Conservation (phyloP, 2,329 filamentous ascomycete genomes). For the Penicillium sp. region DNA sequence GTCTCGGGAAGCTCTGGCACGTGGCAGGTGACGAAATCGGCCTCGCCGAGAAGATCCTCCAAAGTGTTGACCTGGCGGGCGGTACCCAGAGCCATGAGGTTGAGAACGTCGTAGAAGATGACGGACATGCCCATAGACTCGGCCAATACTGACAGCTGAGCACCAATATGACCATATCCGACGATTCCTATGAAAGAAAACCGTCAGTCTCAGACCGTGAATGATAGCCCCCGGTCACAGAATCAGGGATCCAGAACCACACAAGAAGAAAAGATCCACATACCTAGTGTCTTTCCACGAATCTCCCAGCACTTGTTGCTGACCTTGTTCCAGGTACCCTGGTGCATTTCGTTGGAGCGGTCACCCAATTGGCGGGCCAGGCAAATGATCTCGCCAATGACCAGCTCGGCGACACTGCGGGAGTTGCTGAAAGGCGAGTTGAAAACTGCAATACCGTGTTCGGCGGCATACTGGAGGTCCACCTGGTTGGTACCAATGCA, state of each 20-base stretch:
- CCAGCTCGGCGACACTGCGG: slow-evolving; percentile 91
- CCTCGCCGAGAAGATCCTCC: slow-evolving; percentile 73
- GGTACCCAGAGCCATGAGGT: slow-evolving; percentile 91
- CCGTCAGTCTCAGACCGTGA: slow-evolving; percentile 21
- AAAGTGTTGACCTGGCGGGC: slow-evolving; percentile 81
- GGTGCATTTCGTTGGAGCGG: slow-evolving; percentile 91
- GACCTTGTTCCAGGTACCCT: slow-evolving; percentile 97
- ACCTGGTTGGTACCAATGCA: slow-evolving; percentile 86
- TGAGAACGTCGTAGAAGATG: slow-evolving; percentile 95
- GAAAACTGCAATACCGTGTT: slow-evolving; percentile 85
- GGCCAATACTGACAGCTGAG: slow-evolving; percentile 91
- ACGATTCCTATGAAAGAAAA: slow-evolving; percentile 70
- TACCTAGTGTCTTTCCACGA: slow-evolving; percentile 91
- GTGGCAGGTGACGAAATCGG: slow-evolving; percentile 94
- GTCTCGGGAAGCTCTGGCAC: slow-evolving; percentile 94
- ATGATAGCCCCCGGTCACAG: neutral
- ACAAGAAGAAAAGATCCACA: slow-evolving; percentile 30
- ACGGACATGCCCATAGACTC: slow-evolving; percentile 98
- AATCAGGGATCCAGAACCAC: neutral
- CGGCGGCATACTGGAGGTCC: slow-evolving; percentile 53
- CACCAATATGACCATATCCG: slow-evolving; percentile 96
- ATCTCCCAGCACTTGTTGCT: slow-evolving; percentile 98
- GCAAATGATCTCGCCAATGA: slow-evolving; percentile 90
- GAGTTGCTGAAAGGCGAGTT: slow-evolving; percentile 99
- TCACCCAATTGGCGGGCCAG: slow-evolving; percentile 92